Percentiles rank a stretch among this genome's conserved stretches.
phyloP scores from a whole-genome alignment of 768 basidiomycete species.

The Trametes cinnabarina region DNA sequence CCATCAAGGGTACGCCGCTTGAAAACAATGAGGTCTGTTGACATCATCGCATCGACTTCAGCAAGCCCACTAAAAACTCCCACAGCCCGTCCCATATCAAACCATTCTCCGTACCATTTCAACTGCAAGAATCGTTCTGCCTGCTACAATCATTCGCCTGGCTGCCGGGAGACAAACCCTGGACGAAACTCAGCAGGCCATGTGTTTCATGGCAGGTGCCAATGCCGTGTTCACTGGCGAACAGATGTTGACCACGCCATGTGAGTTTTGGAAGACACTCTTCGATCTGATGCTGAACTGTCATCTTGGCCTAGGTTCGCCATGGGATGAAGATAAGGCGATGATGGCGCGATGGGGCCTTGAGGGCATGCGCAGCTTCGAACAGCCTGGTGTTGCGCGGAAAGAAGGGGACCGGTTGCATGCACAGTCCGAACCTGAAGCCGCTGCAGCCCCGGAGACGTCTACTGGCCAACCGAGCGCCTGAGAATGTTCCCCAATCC shows the following conservation, averaged over 20 bases:
- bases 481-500: constrained; percentile 1
- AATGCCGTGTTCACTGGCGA: constrained; percentile 99
- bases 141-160: constrained; percentile 89
- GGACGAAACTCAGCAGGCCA: constrained; percentile 88
- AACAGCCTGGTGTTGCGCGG: constrained; percentile 58
- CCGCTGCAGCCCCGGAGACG: background rate
- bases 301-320: constrained; percentile 54
- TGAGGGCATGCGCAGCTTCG: constrained; percentile 88
- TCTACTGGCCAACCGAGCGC: background rate
- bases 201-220: constrained; percentile 98
- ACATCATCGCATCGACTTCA: background rate
- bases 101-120: constrained; percentile 91
- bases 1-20: constrained; percentile 91
- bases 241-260: constrained; percentile 95
- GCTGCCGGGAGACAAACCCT: constrained; percentile 92
- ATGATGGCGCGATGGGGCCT: constrained; percentile 95
- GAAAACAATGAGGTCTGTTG: constrained; percentile 76
- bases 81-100: constrained; percentile 75
- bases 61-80: background rate
- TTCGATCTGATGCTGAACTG: constrained; percentile 8
- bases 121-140: constrained; percentile 89
- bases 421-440: background rate
- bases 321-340: constrained; percentile 97
- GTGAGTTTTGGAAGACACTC: constrained; percentile 44
- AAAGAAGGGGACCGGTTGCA: constrained; percentile 45